These are phyloP conservation scores for Bryoglossum gracile DNA, from an alignment of 495 filamentous ascomycete genomes.

Conservation along the genomic window DNA sequence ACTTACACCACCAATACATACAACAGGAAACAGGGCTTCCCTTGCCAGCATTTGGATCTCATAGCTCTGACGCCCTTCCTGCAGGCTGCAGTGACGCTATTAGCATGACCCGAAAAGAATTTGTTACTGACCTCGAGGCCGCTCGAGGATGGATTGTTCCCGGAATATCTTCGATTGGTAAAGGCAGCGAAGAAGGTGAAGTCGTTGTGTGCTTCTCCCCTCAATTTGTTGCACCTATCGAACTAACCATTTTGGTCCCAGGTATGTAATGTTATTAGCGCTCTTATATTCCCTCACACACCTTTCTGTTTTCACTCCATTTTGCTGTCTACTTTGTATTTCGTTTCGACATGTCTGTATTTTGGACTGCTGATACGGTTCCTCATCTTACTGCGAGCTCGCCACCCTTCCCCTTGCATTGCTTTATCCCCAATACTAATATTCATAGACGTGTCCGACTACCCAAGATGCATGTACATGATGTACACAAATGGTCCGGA, in stretches of 20 bases:
- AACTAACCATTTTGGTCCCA: conserved; percentile 13
- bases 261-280: conserved; percentile 5
- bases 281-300: neutral
- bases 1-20: no score
- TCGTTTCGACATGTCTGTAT: no score
- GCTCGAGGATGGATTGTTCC: conserved; percentile 4
- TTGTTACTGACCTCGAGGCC: conserved; percentile 18
- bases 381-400: no score
- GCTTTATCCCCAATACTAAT: no score
- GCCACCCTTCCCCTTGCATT: no score
- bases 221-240: conserved; percentile 14
- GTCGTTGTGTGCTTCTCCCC: conserved; percentile 15
- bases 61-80: no score
- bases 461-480: conserved; percentile 26
- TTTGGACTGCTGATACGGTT: no score
- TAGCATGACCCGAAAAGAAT: conserved; percentile 27
- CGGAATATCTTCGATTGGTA: conserved; percentile 14
- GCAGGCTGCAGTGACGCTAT: no score
- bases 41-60: no score
- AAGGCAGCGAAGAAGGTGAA: conserved; percentile 24
- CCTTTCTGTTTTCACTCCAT: neutral
- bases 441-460: no score
- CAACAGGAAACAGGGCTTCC: no score
- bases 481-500: conserved; percentile 34
- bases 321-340: no score